phyloP scores from a whole-genome alignment of 768 basidiomycete genomes.

The Calocera viscosa region DNA sequence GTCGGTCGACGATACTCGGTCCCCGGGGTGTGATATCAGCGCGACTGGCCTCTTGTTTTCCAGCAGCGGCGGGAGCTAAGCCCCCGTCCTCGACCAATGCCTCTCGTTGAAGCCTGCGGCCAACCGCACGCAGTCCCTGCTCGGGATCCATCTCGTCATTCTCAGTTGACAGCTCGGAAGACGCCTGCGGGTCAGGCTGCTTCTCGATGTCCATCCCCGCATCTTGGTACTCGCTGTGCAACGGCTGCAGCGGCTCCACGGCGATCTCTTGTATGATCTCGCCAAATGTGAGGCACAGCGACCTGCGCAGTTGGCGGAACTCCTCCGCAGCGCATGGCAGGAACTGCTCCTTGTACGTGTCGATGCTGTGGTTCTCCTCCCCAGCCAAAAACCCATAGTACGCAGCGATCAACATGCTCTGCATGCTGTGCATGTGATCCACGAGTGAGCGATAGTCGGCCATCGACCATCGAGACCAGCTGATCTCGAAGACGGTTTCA shows the following conservation, averaged over 20 bases:
- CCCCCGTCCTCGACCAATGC: neutral
- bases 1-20: neutral
- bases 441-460: slow-evolving; percentile 13
- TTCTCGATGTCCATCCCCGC: neutral
- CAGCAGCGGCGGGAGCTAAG: neutral
- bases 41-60: neutral
- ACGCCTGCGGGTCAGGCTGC: neutral
- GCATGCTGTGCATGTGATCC: neutral
- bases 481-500: slow-evolving; percentile 23
- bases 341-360: neutral
- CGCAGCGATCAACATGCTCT: neutral
- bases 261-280: neutral
- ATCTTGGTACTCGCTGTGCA: neutral
- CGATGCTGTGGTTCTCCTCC: neutral
- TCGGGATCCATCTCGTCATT: neutral
- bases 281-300: neutral
- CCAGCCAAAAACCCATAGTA: neutral
- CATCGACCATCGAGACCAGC: slow-evolving; percentile 24
- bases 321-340: neutral
- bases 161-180: neutral
- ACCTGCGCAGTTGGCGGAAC: neutral
- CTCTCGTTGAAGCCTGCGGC: neutral
- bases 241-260: neutral
- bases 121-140: neutral
- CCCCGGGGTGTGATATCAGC: neutral